phyloP scores from a whole-genome alignment of 1,284 basidiomycete species.

The Porogramme epimiltina region DNA sequence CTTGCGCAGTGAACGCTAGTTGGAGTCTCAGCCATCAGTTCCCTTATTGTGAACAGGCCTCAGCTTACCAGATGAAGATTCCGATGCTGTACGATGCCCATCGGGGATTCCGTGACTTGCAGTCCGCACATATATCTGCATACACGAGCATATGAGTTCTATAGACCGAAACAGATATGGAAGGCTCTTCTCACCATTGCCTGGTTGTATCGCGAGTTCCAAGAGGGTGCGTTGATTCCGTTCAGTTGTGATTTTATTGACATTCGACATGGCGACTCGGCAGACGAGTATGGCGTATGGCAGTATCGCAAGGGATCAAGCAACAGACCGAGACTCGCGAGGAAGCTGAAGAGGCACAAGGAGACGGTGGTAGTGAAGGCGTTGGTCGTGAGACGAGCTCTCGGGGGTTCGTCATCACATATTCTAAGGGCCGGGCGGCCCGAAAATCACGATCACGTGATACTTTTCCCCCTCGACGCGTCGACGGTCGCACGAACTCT shows the following conservation, averaged over 20 bases:
- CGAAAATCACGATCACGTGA: no score
- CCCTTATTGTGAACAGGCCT: neutral
- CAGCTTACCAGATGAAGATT: slow-evolving; percentile 74
- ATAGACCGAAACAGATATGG: slow-evolving; percentile 15
- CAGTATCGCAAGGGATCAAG: no score
- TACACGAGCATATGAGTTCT: neutral
- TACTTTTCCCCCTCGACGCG: no score
- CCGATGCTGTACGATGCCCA: slow-evolving; percentile 85
- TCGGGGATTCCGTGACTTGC: slow-evolving; percentile 73
- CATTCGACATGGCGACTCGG: no score
- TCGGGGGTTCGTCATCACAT: no score
- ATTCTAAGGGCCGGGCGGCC: no score
- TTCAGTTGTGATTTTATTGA: slow-evolving; percentile 63
- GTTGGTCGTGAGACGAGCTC: no score
- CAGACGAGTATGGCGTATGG: no score
- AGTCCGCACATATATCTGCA: slow-evolving; percentile 79
- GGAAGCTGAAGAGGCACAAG: no score
- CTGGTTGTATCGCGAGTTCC: slow-evolving; percentile 68
- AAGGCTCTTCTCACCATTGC: slow-evolving; percentile 61
- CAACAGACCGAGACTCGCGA: no score
- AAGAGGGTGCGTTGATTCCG: slow-evolving; percentile 68
- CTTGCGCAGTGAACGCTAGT: slow-evolving; percentile 78
- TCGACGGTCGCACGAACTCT: no score
- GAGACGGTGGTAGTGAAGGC: no score
- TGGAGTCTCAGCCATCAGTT: neutral